phyloP scores from a whole-genome alignment of 208 protist genomes.

The Trypanosoma boissoni region DNA sequence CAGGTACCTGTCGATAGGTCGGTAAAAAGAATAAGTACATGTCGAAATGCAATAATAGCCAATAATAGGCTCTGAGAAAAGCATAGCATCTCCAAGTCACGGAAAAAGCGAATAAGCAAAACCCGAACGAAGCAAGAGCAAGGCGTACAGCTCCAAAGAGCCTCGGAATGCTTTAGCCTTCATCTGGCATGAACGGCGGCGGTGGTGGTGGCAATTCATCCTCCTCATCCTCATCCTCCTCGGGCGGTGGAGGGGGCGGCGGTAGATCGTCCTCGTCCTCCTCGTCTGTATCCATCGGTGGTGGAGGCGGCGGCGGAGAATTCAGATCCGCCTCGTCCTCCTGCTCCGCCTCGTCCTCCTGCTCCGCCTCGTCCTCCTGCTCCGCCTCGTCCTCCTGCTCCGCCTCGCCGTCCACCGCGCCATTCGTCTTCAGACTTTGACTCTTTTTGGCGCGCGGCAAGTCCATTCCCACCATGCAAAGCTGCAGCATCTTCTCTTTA shows the following conservation, averaged over 20 bases:
- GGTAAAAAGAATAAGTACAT: too few relatives aligned
- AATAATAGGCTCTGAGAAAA: too few relatives aligned
- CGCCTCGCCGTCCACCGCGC: background rate
- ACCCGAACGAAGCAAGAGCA: background rate
- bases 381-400: background rate
- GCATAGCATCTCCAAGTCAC: too few relatives aligned
- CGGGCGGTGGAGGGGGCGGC: constrained; percentile 1
- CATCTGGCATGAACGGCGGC: background rate
- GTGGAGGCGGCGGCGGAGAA: constrained; percentile 12
- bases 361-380: constrained; percentile 6
- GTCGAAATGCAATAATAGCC: too few relatives aligned
- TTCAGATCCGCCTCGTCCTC: constrained; percentile 2
- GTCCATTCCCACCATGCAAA: constrained; percentile 6
- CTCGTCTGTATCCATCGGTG: background rate
- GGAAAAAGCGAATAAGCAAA: too few relatives aligned
- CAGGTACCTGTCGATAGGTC: too few relatives aligned
- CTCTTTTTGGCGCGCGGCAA: background rate
- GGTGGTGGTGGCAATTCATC: constrained; percentile 9
- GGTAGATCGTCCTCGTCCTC: constrained; percentile 1
- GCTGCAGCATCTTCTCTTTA: constrained; percentile 19
- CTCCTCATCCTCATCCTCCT: constrained; percentile 5
- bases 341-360: background rate
- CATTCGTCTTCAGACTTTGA: background rate
- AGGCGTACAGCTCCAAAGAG: background rate
- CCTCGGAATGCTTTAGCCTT: too few relatives aligned